phyloP scores from a whole-genome alignment of 352 stramenopile species.

The Globisporangium iwayamae region DNA sequence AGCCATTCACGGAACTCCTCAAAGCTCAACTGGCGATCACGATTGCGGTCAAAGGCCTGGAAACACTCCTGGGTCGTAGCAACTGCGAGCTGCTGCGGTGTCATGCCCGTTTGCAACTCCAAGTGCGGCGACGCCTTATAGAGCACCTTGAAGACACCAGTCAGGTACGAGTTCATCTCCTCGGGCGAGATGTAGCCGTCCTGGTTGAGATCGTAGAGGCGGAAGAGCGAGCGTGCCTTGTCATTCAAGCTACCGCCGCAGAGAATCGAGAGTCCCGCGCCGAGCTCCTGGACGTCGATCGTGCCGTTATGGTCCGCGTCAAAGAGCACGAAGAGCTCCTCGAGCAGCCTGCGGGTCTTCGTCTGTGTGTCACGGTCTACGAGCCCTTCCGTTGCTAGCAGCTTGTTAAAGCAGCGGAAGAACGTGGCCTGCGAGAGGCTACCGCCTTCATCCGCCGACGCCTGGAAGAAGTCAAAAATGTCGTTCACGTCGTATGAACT shows the following conservation, averaged over 20 bases:
- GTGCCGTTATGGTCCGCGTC: conserved; percentile 73
- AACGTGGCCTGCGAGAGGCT: conserved; percentile 66
- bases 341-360: conserved; percentile 47
- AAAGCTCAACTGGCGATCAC: conserved; percentile 72
- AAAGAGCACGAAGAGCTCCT: conserved; percentile 81
- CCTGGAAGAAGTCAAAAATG: conserved; percentile 85
- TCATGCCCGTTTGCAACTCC: conserved; percentile 46
- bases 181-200: conserved; percentile 76
- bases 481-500: conserved; percentile 81
- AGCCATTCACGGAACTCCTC: conserved; percentile 82
- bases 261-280: conserved; percentile 82
- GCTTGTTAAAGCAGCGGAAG: conserved; percentile 83
- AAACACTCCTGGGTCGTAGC: conserved; percentile 81
- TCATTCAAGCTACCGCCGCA: conserved; percentile 73
- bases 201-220: conserved; percentile 79
- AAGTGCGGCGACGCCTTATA: conserved; percentile 79
- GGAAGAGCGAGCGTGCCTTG: conserved; percentile 77
- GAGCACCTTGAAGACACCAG: conserved; percentile 82
- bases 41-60: conserved; percentile 65
- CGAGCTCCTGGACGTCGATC: conserved; percentile 86
- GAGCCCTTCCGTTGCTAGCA: conserved; percentile 48
- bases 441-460: conserved; percentile 56
- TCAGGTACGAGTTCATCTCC: conserved; percentile 84
- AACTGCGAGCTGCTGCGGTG: conserved; percentile 57
- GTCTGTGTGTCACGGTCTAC: conserved; percentile 31